phyloP scores from a whole-genome alignment of 805 yeast species.

The Wickerhamiella hasegawae region DNA sequence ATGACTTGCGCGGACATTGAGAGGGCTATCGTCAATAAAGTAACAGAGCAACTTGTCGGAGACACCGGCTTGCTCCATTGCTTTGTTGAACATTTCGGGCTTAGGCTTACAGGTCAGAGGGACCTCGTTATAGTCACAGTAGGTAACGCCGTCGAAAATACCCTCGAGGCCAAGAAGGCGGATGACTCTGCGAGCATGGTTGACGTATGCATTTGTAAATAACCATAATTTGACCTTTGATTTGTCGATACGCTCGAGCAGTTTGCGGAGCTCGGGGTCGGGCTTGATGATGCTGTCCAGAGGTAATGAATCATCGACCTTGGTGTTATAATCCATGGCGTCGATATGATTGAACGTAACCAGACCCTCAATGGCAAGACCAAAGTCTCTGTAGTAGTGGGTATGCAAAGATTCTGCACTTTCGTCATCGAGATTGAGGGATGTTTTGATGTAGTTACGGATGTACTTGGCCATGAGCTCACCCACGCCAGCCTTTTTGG shows the following conservation, averaged over 20 bases:
- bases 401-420: conserved; percentile 60
- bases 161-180: conserved; percentile 79
- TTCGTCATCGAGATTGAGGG: conserved; percentile 44
- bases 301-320: conserved; percentile 88
- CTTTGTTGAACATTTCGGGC: conserved; percentile 41
- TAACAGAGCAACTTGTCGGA: conserved; percentile 34
- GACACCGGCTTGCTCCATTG: conserved; percentile 45
- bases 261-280: conserved; percentile 20
- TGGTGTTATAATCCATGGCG: conserved; percentile 72
- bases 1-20: conserved; percentile 61
- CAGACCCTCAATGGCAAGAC: conserved; percentile 85
- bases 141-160: conserved; percentile 84
- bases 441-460: conserved; percentile 59
- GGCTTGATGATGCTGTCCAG: conserved; percentile 62
- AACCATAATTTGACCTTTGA: conserved; percentile 69
- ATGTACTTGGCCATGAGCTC: conserved; percentile 80
- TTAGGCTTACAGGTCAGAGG: conserved; percentile 83
- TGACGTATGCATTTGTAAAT: conserved; percentile 85
- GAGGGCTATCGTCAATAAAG: conserved; percentile 77
- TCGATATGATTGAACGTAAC: conserved; percentile 49
- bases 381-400: conserved; percentile 71
- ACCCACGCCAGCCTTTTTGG: conserved; percentile 57
- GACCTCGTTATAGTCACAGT: conserved; percentile 58
- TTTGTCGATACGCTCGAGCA: conserved; percentile 23
- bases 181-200: conserved; percentile 72